Percentiles rank a stretch among this genome's conserved stretches.
Conservation (phyloP, 2,329 filamentous ascomycete species). For the Leptosphaerulina australis region DNA sequence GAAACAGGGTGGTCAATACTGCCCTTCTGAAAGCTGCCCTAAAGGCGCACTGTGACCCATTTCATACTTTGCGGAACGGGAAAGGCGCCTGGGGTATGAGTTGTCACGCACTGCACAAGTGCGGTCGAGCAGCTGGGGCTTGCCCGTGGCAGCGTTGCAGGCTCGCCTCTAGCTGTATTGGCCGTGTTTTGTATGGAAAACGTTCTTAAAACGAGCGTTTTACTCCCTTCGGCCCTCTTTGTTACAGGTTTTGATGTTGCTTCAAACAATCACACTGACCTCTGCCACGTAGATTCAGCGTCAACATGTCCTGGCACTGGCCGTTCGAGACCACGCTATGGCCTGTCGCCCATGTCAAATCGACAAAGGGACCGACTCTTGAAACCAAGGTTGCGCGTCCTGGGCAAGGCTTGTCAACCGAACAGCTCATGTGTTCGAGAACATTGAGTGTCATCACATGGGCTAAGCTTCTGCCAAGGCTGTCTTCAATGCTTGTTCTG, state of each 20-base stretch:
- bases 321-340: neutral
- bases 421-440: slow-evolving; percentile 7
- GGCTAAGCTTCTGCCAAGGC: slow-evolving; percentile 40
- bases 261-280: slow-evolving; percentile 4
- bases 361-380: slow-evolving; percentile 5
- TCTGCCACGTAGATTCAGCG: slow-evolving; percentile 4
- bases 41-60: slow-evolving; percentile 15
- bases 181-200: neutral
- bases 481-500: slow-evolving; percentile 30
- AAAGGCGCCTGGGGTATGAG: slow-evolving; percentile 10
- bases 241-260: neutral
- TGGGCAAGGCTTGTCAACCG: neutral
- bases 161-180: neutral
- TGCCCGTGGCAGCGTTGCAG: slow-evolving; percentile 4
- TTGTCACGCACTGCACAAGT: slow-evolving; percentile 2
- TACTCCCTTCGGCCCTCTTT: neutral
- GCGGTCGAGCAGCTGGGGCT: neutral
- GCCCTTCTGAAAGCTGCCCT: slow-evolving; percentile 9
- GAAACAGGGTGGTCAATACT: slow-evolving; percentile 9
- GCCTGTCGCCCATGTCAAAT: slow-evolving; percentile 6
- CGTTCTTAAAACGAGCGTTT: slow-evolving; percentile 3
- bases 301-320: neutral
- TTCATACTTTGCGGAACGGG: slow-evolving; percentile 13
- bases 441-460: slow-evolving; percentile 1
- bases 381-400: slow-evolving; percentile 12